Evolutionary conservation across 78 protist genomes (phyloP), one percentile per base, ranked within the genome.

Genomic region (Diacronema lutheri): DNA sequence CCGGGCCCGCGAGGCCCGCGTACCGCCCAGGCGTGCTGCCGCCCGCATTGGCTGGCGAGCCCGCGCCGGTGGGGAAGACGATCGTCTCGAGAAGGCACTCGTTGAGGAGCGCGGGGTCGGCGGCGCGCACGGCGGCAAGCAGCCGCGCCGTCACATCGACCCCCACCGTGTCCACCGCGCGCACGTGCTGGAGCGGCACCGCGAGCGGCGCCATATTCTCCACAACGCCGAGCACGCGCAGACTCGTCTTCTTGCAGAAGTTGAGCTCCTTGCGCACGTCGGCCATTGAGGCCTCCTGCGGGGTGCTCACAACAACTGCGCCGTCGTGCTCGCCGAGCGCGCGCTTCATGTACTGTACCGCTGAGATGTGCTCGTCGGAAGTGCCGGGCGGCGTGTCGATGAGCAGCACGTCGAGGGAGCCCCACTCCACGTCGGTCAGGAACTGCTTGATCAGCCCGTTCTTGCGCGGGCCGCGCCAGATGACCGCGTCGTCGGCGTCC

Each of bases 351-450:
- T 76, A 86, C 58, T 91, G 86, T 20, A 95, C 95, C 41, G 96
- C 58, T 6, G 98, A 88, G 38, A 99, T 62, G 94, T 99, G 99
- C 88, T 99, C 99, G 85, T 99, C 99, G 0, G 98, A 95, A 0
- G 99, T 99, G 23, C 99, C 99, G 23, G 97, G 96, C 5, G 99
- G 99, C 23, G 99, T 98, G 89, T 98, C 99, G 38, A 99, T 69
- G 5, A 98, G 35, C 12, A 99, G 93, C 35, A 80, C 94, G 87
- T 99, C 99, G 19, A 97, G 83, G 3, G 92, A 97, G 20, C 96
- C 97, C 99, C 99, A 99, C 38, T 84, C 61, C 12, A 97, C 99
- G 61, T 98, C 99, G 46, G 87, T 88, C 46, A 99, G 72, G 61
- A 99, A 98, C 87, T 96, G 98, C 87, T 95, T 93, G 92, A 98